phyloP scores from a whole-genome alignment of 2,329 filamentous ascomycete species.

The Trichoderma koningiopsis region DNA sequence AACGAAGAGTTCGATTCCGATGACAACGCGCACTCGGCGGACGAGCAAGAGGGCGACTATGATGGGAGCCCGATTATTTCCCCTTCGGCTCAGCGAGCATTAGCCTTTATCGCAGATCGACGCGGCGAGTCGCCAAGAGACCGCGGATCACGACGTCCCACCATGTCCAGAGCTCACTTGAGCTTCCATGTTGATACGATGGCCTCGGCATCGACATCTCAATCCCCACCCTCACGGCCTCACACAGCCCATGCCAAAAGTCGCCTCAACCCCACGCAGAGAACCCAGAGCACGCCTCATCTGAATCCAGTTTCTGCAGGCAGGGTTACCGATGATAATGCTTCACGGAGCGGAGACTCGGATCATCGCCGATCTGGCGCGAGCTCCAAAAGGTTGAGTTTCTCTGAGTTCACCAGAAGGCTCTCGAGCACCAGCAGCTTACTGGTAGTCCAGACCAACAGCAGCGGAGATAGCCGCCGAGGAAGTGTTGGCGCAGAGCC shows the following conservation, averaged over 20 bases:
- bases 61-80: conserved; percentile 42
- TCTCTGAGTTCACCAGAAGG: conserved; percentile 62
- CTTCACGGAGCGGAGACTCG: conserved; percentile 31
- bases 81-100: conserved; percentile 50
- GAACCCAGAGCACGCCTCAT: conserved; percentile 53
- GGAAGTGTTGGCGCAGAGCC: conserved; percentile 50
- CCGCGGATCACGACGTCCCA: conserved; percentile 40
- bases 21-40: conserved; percentile 43
- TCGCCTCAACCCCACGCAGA: conserved; percentile 47
- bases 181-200: conserved; percentile 36
- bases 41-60: conserved; percentile 35
- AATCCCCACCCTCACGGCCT: conserved; percentile 45
- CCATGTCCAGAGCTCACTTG: conserved; percentile 37
- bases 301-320: conserved; percentile 38
- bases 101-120: conserved; percentile 54
- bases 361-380: conserved; percentile 57
- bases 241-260: conserved; percentile 56
- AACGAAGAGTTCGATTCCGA: conserved; percentile 46
- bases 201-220: conserved; percentile 25
- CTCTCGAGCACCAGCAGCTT: conserved; percentile 63
- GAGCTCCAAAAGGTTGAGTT: conserved; percentile 60
- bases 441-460: conserved; percentile 61
- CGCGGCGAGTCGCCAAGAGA: conserved; percentile 38
- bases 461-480: conserved; percentile 51
- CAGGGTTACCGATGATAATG: conserved; percentile 41